Evolutionary conservation across 768 basidiomycete genomes (phyloP).

Genomic region (Steccherinum ochraceum): DNA sequence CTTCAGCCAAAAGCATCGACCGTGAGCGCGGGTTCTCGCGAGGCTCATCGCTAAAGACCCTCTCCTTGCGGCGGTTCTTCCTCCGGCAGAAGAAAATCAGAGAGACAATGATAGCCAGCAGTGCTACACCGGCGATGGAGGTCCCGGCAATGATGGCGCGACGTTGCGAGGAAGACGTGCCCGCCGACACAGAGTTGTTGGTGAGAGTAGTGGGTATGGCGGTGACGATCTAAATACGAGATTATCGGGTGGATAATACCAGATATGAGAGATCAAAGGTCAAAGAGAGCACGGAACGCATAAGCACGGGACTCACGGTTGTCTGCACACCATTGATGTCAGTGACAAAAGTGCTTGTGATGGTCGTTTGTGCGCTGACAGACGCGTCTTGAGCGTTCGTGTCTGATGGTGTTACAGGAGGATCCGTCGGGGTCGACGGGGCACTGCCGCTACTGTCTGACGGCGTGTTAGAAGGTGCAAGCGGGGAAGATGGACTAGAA

Average conservation of each 20-base stretch:
- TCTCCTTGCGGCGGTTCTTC: slow-evolving; percentile 20
- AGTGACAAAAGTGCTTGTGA: slow-evolving; percentile 3
- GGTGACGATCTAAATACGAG: slow-evolving; percentile 11
- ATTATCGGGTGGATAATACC: not conserved
- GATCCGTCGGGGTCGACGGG: not conserved
- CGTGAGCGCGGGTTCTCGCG: slow-evolving; percentile 14
- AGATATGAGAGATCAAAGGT: not conserved
- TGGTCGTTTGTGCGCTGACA: slow-evolving; percentile 1
- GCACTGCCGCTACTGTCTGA: not conserved
- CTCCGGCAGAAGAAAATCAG: slow-evolving; percentile 25
- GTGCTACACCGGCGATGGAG: slow-evolving; percentile 21
- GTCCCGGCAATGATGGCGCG: slow-evolving; percentile 26
- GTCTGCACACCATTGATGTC: slow-evolving; percentile 4
- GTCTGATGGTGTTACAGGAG: not conserved
- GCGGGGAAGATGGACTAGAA: not conserved
- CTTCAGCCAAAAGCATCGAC: slow-evolving; percentile 21
- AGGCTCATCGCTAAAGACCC: slow-evolving; percentile 17
- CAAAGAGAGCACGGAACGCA: not conserved
- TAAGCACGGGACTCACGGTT: not conserved
- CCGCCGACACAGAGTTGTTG: not conserved
- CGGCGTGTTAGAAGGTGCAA: not conserved
- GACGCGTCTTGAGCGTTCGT: not conserved
- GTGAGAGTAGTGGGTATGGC: slow-evolving; percentile 18
- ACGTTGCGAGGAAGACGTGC: slow-evolving; percentile 10
- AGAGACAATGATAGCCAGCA: slow-evolving; percentile 20